These are phyloP conservation scores for Fagus sylvatica DNA, from an alignment of 306 rosid species.

Conservation along the genomic window DNA sequence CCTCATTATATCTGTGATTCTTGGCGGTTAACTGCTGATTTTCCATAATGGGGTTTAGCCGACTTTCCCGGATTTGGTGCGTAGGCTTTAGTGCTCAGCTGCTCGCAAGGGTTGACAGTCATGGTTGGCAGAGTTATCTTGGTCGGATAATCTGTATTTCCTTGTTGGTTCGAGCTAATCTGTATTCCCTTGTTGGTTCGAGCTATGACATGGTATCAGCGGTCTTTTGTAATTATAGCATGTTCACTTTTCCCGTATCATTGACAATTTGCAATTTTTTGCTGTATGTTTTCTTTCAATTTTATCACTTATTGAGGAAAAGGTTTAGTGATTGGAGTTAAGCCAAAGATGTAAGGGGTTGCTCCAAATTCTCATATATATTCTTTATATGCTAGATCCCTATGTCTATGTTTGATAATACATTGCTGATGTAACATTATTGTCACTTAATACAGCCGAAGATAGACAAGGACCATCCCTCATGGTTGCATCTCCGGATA, in stretches of 20 bases:
- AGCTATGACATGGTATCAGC: no score
- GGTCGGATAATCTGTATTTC: no score
- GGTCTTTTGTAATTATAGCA: no score
- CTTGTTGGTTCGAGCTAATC: no score
- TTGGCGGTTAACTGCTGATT: no score
- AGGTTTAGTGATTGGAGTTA: constrained; percentile 1
- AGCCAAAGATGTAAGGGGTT: not conserved
- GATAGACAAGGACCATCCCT: constrained; percentile 59
- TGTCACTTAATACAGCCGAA: constrained; percentile 58
- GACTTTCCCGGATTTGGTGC: no score
- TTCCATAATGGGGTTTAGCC: no score
- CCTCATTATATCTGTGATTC: no score
- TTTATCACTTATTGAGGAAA: constrained; percentile 14
- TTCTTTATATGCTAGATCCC: not conserved
- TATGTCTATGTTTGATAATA: not conserved
- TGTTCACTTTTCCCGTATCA: not conserved
- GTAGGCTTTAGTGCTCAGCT: no score
- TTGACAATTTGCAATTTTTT: constrained; percentile 1
- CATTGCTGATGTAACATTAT: not conserved
- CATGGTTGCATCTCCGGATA: constrained; percentile 79
- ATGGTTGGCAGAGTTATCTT: no score
- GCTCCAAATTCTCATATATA: constrained; percentile 1
- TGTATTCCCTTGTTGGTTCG: no score
- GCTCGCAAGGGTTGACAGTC: no score
- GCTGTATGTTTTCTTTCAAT: constrained; percentile 13